Base-by-base conservation (phyloP, 2,329 filamentous ascomycete genomes). In the Aspergillus bombycis region DNA sequence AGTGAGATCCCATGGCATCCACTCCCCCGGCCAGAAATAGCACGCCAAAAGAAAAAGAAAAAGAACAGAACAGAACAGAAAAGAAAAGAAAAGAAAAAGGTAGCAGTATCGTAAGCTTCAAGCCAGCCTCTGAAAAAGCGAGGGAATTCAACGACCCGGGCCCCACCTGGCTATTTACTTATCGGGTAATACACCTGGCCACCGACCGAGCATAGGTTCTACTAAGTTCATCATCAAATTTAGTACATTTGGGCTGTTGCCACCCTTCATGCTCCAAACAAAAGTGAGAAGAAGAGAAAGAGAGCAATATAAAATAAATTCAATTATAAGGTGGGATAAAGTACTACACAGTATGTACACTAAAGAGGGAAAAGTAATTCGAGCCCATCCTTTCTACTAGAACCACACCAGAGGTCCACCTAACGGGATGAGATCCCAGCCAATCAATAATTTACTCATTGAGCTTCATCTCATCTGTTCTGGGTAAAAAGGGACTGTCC, bases 371-470 rank as follows among this genome's bases (percentile, higher is more conserved):
- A 36, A 36, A 36, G 3, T 9, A 12, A 14, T 36, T 6, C 5
- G 14, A 16, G 14, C 14, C 34, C 14, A 36, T 36, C 34, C 12
- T 36, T 41, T 7, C 16, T 41, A n/a, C 5, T n/a, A 16, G 6
- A 19, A 30, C 16, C 30, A 26, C 14, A 50, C 1, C 16, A 30
- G 32, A 52, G 16, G 23, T 57, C 64, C 66, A 53, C 56, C 50
- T 28, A 56, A 57, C 68, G 63, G 70, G 62, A 67, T 68, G 62
- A 60, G 58, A 69, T 67, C 28, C 71, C 71, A 60, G 60, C 71
- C 71, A 72, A 72, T 72, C 65, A 68, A 46, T 52, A 19, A 38
- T 43, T 57, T 19, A 66, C 54, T 32, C 54, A 57, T 60, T 60
- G 16, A 58, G 61, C 66, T 56, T 65, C 66, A 67, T 64, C 55